These are phyloP conservation scores for Fistulina hepatica DNA, from an alignment of 1,284 basidiomycete genomes.

Conservation along the genomic window DNA sequence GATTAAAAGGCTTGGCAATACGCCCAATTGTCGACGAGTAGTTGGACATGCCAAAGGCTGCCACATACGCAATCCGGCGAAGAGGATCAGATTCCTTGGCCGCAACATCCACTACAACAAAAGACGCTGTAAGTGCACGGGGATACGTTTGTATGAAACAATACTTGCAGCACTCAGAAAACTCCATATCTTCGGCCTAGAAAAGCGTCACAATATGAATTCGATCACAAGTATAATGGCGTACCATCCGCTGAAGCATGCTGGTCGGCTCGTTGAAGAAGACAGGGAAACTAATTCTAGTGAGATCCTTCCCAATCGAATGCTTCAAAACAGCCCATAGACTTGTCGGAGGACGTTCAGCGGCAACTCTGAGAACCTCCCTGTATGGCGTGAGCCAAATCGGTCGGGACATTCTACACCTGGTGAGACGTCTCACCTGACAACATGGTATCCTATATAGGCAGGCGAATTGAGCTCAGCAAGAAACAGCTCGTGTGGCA, in stretches of 20 bases:
- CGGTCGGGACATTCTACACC: no score
- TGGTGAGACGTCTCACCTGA: no score
- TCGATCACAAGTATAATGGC: constrained; percentile 14
- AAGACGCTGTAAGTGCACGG: neutral
- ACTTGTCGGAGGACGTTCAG: constrained; percentile 83
- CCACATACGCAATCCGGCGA: constrained; percentile 85
- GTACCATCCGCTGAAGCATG: constrained; percentile 81
- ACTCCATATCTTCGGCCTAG: constrained; percentile 91
- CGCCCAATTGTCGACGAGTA: constrained; percentile 93
- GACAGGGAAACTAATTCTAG: constrained; percentile 92
- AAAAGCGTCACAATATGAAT: constrained; percentile 7
- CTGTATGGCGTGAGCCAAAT: no score
- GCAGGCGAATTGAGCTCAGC: no score
- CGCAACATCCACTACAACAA: constrained; percentile 70
- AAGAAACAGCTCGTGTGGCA: no score
- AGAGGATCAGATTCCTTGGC: constrained; percentile 68
- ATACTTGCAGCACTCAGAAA: constrained; percentile 80
- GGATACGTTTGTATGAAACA: no score
- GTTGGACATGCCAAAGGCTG: constrained; percentile 96
- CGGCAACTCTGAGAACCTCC: no score
- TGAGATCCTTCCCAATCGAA: constrained; percentile 94
- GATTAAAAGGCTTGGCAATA: constrained; percentile 94
- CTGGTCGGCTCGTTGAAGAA: constrained; percentile 95
- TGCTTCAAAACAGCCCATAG: constrained; percentile 95
- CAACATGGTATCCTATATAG: no score